phyloP scores from a whole-genome alignment of 2,329 filamentous ascomycete genomes.

The Exophiala aquamarina region DNA sequence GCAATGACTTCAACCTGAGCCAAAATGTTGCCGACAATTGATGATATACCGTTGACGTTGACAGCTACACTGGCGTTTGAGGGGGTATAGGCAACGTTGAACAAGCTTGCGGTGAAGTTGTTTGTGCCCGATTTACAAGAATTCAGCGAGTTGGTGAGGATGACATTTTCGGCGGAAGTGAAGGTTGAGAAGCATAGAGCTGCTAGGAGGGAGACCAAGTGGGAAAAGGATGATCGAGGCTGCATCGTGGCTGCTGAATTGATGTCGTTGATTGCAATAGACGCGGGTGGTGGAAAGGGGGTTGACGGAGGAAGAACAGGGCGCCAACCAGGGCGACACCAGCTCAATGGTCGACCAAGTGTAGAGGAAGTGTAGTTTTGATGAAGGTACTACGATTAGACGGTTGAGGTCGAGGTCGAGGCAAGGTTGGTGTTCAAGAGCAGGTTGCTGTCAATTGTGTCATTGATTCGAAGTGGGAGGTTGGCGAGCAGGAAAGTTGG shows the following conservation, averaged over 20 bases:
- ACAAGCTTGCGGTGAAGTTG: slow-evolving; percentile 82
- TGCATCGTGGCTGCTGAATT: slow-evolving; percentile 21
- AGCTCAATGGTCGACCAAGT: slow-evolving; percentile 4
- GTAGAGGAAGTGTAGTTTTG: background rate
- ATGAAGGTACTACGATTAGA: slow-evolving; percentile 3
- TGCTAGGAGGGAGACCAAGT: slow-evolving; percentile 35
- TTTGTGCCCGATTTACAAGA: slow-evolving; percentile 80
- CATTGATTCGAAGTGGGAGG: slow-evolving; percentile 14
- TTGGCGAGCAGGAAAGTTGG: slow-evolving; percentile 5
- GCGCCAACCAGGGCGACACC: slow-evolving; percentile 22
- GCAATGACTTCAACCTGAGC: slow-evolving; percentile 76
- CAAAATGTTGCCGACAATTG: slow-evolving; percentile 76
- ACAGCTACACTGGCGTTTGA: slow-evolving; percentile 71
- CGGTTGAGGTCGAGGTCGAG: slow-evolving; percentile 1
- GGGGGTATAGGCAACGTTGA: slow-evolving; percentile 69
- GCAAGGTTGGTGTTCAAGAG: background rate
- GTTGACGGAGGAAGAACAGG: slow-evolving; percentile 3
- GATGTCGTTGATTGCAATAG: slow-evolving; percentile 7
- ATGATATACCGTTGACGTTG: slow-evolving; percentile 77
- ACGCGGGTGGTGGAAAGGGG: slow-evolving; percentile 7
- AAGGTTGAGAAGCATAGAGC: slow-evolving; percentile 44
- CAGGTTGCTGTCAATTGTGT: slow-evolving; percentile 15
- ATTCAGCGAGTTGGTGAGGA: slow-evolving; percentile 81
- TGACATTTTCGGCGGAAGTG: slow-evolving; percentile 63
- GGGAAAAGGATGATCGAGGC: slow-evolving; percentile 17